Percentiles rank a stretch among this genome's conserved stretches.
phyloP scores from a whole-genome alignment of 345 rosid genomes.

The Boechera retrofracta region DNA sequence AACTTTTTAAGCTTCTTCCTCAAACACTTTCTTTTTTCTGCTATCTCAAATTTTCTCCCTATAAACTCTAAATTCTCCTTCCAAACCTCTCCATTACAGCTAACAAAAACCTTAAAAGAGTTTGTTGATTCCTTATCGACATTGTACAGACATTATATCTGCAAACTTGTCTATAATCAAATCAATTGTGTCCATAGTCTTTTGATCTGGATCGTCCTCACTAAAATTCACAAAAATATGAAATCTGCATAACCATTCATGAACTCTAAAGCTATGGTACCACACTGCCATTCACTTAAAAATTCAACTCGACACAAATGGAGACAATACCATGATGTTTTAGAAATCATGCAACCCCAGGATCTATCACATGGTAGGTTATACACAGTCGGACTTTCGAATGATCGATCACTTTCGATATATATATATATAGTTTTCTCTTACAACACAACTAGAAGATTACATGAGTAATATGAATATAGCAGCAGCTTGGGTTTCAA shows the following conservation, averaged over 20 bases:
- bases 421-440: constrained; percentile 21
- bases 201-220: not conserved
- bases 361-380: constrained; percentile 28
- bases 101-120: too few relatives aligned
- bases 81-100: too few relatives aligned
- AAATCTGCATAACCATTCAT: constrained; percentile 16
- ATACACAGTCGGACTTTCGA: constrained; percentile 4
- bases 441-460: constrained; percentile 7
- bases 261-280: not conserved
- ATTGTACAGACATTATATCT: constrained; percentile 38
- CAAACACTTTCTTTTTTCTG: too few relatives aligned
- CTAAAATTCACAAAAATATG: not conserved
- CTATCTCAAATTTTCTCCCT: too few relatives aligned
- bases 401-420: constrained; percentile 2
- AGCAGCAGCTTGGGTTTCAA: constrained; percentile 36
- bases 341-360: constrained; percentile 28
- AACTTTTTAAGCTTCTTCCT: too few relatives aligned
- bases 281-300: constrained; percentile 17
- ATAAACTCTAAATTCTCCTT: too few relatives aligned
- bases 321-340: constrained; percentile 7
- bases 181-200: constrained; percentile 5
- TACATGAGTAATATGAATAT: constrained; percentile 17
- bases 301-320: constrained; percentile 17
- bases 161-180: not conserved
- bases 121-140: too few relatives aligned